Conservation (phyloP, 139 green algal genomes). For the Auxenochlorella pyrenoidosa region DNA sequence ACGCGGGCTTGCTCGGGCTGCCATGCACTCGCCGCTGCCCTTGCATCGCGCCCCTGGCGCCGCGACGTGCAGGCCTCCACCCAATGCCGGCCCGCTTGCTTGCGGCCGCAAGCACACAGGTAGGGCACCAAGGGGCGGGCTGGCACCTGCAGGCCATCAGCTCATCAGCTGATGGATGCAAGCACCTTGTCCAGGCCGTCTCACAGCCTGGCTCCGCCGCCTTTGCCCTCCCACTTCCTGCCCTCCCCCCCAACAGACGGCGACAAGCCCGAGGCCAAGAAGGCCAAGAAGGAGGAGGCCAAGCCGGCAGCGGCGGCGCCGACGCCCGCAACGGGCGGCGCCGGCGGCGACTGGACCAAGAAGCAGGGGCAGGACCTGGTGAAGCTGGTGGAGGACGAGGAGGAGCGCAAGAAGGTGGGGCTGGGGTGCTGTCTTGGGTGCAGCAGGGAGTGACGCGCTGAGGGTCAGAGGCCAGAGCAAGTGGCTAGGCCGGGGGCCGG, state of each 20-base stretch:
- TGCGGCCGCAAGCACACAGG: too few species aligned
- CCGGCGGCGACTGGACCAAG: constrained; percentile 25
- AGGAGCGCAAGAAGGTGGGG: constrained; percentile 41
- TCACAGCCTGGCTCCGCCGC: background rate
- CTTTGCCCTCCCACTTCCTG: too few species aligned
- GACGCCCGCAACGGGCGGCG: background rate
- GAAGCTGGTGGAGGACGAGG: constrained; percentile 38
- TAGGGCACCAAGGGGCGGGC: too few species aligned
- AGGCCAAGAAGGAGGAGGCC: constrained; percentile 15
- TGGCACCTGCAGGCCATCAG: too few species aligned
- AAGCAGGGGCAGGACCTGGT: constrained; percentile 35
- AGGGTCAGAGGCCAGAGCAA: background rate
- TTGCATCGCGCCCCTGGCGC: too few species aligned
- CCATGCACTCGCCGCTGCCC: too few species aligned
- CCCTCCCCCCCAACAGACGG: background rate
- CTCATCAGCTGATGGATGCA: too few species aligned
- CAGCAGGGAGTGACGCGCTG: too few species aligned
- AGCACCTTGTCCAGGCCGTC: background rate
- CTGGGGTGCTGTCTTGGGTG: too few species aligned
- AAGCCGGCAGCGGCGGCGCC: background rate
- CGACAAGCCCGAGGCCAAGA: constrained; percentile 30
- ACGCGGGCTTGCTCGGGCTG: background rate
- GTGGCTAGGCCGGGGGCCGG: too few species aligned
- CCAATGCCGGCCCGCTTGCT: too few species aligned
- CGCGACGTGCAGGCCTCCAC: too few species aligned